Percentiles rank a stretch among this genome's conserved stretches.
Evolutionary conservation across 352 stramenopile species (phyloP).

Genomic region (Globisporangium apiculatum): DNA sequence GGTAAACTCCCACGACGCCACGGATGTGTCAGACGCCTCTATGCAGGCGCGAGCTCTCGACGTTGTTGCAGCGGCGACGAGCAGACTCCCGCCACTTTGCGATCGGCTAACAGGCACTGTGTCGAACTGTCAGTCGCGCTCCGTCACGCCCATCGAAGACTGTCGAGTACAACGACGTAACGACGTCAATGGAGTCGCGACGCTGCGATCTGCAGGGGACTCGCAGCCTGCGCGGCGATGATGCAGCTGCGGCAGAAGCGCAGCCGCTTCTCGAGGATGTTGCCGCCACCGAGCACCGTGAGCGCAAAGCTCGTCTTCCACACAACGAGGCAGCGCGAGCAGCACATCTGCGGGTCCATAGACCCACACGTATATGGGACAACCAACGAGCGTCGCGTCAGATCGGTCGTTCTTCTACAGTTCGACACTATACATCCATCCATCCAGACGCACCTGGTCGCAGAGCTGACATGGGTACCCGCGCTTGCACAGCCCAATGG

Average conservation of each 20-base stretch:
- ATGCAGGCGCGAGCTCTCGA: too few species aligned
- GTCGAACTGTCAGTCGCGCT: too few species aligned
- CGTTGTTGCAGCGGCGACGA: too few species aligned
- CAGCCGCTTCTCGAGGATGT: slow-evolving; percentile 11
- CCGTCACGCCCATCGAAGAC: too few species aligned
- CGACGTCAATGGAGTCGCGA: slow-evolving; percentile 2
- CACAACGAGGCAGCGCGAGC: slow-evolving; percentile 13
- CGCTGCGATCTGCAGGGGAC: slow-evolving; percentile 11
- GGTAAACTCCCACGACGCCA: too few species aligned
- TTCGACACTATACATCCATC: not conserved
- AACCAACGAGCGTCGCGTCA: not conserved
- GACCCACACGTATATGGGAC: not conserved
- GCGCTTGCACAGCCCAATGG: slow-evolving; percentile 8
- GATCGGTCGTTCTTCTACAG: too few species aligned
- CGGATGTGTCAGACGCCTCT: too few species aligned
- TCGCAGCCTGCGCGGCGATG: slow-evolving; percentile 6
- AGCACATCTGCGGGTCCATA: slow-evolving; percentile 8
- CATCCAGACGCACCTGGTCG: slow-evolving; percentile 6
- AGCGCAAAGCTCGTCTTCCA: slow-evolving; percentile 15
- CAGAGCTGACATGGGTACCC: slow-evolving; percentile 13
- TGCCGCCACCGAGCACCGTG: slow-evolving; percentile 7
- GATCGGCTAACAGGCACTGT: too few species aligned
- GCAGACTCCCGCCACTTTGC: too few species aligned
- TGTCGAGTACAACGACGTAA: too few species aligned
- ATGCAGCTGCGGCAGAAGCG: slow-evolving; percentile 15